Evolutionary conservation across 495 filamentous ascomycete genomes (phyloP), one percentile per base, ranked within the genome.

Genomic region (Penicillium chermesinum): DNA sequence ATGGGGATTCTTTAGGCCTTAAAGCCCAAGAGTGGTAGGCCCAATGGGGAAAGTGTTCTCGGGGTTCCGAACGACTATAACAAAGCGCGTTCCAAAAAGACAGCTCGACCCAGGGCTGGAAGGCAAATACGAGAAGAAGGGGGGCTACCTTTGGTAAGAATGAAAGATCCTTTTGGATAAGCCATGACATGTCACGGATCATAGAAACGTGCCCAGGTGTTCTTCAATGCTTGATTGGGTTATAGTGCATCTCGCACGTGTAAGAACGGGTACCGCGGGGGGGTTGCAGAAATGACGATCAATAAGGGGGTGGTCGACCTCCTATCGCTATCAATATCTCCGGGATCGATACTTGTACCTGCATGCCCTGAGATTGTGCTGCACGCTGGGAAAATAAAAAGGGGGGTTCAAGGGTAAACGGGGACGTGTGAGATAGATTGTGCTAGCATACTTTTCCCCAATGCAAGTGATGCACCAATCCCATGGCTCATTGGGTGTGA

Each of bases 221-320:
- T n/a, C n/a, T n/a, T n/a, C n/a, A n/a, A n/a, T n/a, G n/a, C 40
- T 48, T 38, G 43, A 53, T 48, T 61, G 48, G 45, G 49, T 55
- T 58, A 50, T 51, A 52, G 42, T 51, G 36, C 46, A 22, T 42
- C 17, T 39, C 38, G 42, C 55, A 59, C 59, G 59, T 59, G 59
- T 45, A 35, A 49, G 52, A 39, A 58, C 46, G 54, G 44, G 49
- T 41, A 54, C 32, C 41, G 58, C 58, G 59, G 55, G 59, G 55
- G 55, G 57, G 54, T 48, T 54, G 48, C 49, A 57, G 52, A 53
- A 46, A 14, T 10, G 52, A 38, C 52, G 49, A 58, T 61, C 58
- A 53, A 39, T 53, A 58, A 52, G 48, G 46, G 55, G 40, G 16
- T 12, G 17, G 16, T 8, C 7, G 38, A 18, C 3, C 13, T 16